Percentiles rank a stretch among this genome's conserved stretches.
Evolutionary conservation across 2,329 filamentous ascomycete genomes (phyloP).

Genomic region (Mariannaea sp.): DNA sequence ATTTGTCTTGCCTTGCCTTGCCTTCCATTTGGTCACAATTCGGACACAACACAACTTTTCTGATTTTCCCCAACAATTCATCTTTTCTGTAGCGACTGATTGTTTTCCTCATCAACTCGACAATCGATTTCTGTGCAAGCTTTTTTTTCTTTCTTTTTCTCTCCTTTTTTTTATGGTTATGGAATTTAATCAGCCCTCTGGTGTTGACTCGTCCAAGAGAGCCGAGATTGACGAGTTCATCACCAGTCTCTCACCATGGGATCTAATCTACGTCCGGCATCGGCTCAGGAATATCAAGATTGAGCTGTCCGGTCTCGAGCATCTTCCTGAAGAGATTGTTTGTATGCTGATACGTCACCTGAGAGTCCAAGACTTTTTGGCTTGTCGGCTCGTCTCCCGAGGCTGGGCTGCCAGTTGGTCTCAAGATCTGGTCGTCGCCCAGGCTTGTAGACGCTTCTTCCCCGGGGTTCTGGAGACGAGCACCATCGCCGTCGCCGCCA

Average conservation of each 20-base stretch:
- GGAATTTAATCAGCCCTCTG: no score
- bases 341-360: conserved; percentile 31
- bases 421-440: conserved; percentile 25
- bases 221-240: conserved; percentile 34
- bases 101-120: not conserved
- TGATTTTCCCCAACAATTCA: not conserved
- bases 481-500: no score
- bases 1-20: no score
- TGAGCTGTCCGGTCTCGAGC: conserved; percentile 30
- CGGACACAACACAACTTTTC: not conserved
- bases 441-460: conserved; percentile 35
- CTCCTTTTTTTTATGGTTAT: no score
- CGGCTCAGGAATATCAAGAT: conserved; percentile 23
- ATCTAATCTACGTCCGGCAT: conserved; percentile 36
- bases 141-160: no score
- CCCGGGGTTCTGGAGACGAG: conserved; percentile 34
- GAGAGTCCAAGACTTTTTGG: conserved; percentile 32
- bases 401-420: conserved; percentile 37
- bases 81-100: not conserved
- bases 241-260: conserved; percentile 34
- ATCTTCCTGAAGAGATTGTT: conserved; percentile 39
- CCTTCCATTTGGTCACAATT: not conserved
- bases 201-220: not conserved
- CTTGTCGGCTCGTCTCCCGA: conserved; percentile 34
- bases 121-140: no score